These are phyloP conservation scores for Yamadazyma sp. DNA, from an alignment of 805 yeast genomes.

Conservation along the genomic window DNA sequence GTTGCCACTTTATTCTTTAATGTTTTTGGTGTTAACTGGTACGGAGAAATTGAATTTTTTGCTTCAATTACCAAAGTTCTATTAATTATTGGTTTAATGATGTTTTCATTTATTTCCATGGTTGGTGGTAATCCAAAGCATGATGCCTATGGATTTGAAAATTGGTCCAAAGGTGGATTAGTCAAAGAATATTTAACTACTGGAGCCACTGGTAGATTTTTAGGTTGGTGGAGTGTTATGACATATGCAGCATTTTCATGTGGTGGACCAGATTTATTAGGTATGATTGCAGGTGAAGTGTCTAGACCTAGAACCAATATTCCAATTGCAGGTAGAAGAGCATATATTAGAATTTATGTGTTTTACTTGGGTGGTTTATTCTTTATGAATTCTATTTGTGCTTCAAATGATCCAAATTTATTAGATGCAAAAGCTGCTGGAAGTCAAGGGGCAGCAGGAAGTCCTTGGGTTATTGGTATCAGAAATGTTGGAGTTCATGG, in stretches of 20 bases:
- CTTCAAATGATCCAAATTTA: constrained; percentile 31
- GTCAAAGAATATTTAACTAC: constrained; percentile 23
- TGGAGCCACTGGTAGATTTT: constrained; percentile 32
- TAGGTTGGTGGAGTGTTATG: constrained; percentile 32
- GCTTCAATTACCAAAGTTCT: constrained; percentile 32
- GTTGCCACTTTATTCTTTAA: constrained; percentile 28
- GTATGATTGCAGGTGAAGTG: constrained; percentile 38
- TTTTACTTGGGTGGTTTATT: constrained; percentile 39
- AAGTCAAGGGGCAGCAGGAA: constrained; percentile 37
- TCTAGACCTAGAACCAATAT: constrained; percentile 38
- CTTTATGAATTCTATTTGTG: constrained; percentile 32
- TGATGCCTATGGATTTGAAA: constrained; percentile 32
- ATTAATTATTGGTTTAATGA: constrained; percentile 31
- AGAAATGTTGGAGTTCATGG: constrained; percentile 32
- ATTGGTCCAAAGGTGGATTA: constrained; percentile 35
- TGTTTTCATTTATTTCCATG: constrained; percentile 31
- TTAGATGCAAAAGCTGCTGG: constrained; percentile 20
- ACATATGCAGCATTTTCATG: constrained; percentile 34
- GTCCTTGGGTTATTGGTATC: constrained; percentile 39
- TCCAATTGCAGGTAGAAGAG: constrained; percentile 32
- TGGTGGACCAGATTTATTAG: constrained; percentile 37
- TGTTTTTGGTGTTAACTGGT: constrained; percentile 29
- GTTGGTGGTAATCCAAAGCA: constrained; percentile 37
- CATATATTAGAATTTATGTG: constrained; percentile 31
- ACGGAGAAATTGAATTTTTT: constrained; percentile 45